These are phyloP conservation scores for Salvia rosmarinus DNA, from an alignment of 257 asterid genomes.

Conservation along the genomic window DNA sequence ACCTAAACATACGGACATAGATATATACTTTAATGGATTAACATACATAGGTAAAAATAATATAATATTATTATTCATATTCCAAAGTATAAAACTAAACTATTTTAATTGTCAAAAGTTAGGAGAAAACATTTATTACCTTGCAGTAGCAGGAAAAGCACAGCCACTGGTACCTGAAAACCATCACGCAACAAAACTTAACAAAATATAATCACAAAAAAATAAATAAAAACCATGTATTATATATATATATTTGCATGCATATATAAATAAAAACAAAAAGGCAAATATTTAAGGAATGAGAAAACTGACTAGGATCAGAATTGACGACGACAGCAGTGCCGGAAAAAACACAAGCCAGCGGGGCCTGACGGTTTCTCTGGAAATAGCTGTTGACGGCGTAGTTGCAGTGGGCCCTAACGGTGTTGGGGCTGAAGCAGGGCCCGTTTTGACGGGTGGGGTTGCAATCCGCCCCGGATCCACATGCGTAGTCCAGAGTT, in stretches of 20 bases:
- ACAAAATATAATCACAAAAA: constrained; percentile 1
- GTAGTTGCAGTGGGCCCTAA: constrained; percentile 77
- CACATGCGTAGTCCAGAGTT: constrained; percentile 87
- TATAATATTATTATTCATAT: no score
- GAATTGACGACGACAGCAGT: constrained; percentile 50
- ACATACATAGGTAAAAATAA: no score
- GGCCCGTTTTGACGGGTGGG: constrained; percentile 58
- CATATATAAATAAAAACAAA: neutral
- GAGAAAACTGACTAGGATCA: constrained; percentile 68
- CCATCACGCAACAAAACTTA: neutral
- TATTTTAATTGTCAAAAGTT: neutral
- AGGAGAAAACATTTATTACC: constrained; percentile 39
- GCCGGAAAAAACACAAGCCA: constrained; percentile 79
- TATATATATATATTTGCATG: no score
- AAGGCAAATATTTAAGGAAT: neutral
- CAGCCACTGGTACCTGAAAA: constrained; percentile 64
- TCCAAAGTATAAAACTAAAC: no score
- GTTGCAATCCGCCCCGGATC: constrained; percentile 84
- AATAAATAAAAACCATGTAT: neutral
- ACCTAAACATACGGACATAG: no score
- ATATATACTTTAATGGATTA: no score
- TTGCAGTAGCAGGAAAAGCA: constrained; percentile 63
- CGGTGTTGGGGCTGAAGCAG: constrained; percentile 74
- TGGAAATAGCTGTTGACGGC: constrained; percentile 90
- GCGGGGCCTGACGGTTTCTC: constrained; percentile 53